These are phyloP conservation scores for Ophiostoma perfectum DNA, from an alignment of 2,329 filamentous ascomycete species.

Conservation along the genomic window DNA sequence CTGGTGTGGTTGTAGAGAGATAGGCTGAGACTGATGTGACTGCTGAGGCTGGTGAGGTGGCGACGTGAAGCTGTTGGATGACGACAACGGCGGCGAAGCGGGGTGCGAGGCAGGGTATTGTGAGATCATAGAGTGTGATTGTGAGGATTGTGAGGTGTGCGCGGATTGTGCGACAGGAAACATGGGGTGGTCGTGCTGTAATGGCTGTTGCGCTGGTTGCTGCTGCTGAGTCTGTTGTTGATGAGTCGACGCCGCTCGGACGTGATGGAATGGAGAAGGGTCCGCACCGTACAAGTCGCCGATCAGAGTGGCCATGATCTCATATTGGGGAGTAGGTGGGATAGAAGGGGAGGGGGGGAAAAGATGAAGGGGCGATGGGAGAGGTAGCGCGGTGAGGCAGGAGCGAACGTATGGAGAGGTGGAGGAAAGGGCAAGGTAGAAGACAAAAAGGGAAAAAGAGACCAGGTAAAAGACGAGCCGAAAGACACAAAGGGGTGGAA, in stretches of 20 bases:
- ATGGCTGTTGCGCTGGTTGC: constrained; percentile 28
- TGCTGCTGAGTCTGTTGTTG: constrained; percentile 43
- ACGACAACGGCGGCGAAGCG: constrained; percentile 29
- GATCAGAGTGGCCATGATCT: constrained; percentile 60
- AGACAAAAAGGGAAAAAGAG: not conserved
- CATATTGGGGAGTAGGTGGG: constrained; percentile 19
- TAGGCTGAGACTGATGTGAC: not conserved
- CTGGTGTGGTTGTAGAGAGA: not conserved
- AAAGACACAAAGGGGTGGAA: not conserved
- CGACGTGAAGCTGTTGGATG: constrained; percentile 26
- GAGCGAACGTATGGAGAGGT: not conserved
- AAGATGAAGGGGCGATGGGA: not conserved
- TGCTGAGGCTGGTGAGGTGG: constrained; percentile 13
- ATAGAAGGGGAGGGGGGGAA: not conserved
- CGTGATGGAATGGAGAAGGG: constrained; percentile 54
- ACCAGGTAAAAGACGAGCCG: not conserved
- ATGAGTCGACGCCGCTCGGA: constrained; percentile 31
- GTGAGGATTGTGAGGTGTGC: not conserved
- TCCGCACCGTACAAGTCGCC: constrained; percentile 66
- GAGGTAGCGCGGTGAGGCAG: not conserved
- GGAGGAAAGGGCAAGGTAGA: not conserved
- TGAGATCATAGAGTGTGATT: constrained; percentile 11
- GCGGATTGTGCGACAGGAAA: constrained; percentile 16
- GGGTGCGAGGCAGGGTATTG: constrained; percentile 11
- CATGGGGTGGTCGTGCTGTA: constrained; percentile 27